Base-by-base conservation (phyloP, 1,284 basidiomycete species). In the Cryptococcus sp. region DNA sequence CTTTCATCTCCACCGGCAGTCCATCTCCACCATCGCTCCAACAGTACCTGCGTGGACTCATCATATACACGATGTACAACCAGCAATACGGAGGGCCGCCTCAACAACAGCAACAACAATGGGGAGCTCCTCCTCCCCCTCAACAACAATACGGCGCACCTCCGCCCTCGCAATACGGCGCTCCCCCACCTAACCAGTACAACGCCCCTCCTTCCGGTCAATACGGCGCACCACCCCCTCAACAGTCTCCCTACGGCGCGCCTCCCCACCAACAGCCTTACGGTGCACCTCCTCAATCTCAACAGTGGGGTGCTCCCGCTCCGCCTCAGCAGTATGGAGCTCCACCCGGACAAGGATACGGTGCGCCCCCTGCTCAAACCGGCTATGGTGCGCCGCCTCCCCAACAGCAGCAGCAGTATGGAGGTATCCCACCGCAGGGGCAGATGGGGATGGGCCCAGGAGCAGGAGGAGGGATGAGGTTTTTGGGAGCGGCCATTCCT, bases 401-500 rank as follows among this genome's bases (percentile, higher is more conserved):
- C n/a, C n/a, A n/a, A n/a, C n/a, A n/a, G n/a, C n/a, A n/a, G n/a
- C 45, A 43, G 9, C 25, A 50, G 24, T 14, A 38, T 16, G 47
- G 44, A 28, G 54, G 46, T 26, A 46, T 12, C 31, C 50, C 54
- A 14, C 45, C 45, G 25, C 42, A 32, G 5, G 21, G 35, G 16
- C 21, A 35, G 33, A 7, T 31, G 7, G 9, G 14, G n/a, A n/a
- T n/a, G 14, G 28, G 28, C 7, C 21, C 22, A 16, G 16, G 14
- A 11, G 11, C 11, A 9, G 18, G 10, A 11, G 62, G 60, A 9
- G 63, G 58, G 9, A 56, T 62, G 3, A 44, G 44, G 32, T 74
- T 63, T 54, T 56, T 74, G 16, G 69, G 69, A 19, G 63, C 68
- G 1, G 45, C 57, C 3, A 67, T 74, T 43, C 72, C 71, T 2